A percentile compares a stretch with the other conserved stretches of the same genome.
Conservation (phyloP, 257 asterid species). For the Solanum pinnatisectum region DNA sequence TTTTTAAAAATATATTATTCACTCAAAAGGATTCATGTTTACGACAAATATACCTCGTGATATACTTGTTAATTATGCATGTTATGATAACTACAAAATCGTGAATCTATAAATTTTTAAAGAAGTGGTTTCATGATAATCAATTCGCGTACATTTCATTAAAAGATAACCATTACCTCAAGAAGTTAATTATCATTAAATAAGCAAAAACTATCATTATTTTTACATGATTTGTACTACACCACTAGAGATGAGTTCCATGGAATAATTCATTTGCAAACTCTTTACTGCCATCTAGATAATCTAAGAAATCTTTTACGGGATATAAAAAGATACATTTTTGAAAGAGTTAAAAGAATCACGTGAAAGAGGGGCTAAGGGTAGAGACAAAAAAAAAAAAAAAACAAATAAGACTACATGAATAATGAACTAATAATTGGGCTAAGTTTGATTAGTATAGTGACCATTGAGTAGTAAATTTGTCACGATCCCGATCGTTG, state of each 20-base stretch:
- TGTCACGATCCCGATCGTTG: fast-evolving
- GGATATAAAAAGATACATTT: too few relatives aligned
- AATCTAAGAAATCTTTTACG: too few relatives aligned
- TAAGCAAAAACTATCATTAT: background rate
- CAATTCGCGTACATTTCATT: background rate
- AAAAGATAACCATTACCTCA: background rate
- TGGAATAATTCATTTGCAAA: background rate
- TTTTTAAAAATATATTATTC: background rate
- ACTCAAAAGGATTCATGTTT: background rate
- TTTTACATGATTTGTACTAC: too few relatives aligned
- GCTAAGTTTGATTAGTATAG: background rate
- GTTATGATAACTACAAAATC: background rate
- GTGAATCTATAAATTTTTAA: too few relatives aligned
- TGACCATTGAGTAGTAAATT: background rate
- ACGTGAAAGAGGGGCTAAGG: background rate
- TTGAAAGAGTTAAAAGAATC: too few relatives aligned
- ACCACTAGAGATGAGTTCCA: background rate
- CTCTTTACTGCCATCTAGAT: background rate
- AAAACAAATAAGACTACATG: background rate
- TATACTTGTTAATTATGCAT: background rate
- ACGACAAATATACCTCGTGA: background rate
- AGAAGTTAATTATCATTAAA: background rate
- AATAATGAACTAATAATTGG: background rate
- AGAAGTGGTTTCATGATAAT: too few relatives aligned
- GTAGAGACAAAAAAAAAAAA: too few relatives aligned